Evolutionary conservation across 257 asterid species (phyloP).

Genomic region (Solanum tacnaense): DNA sequence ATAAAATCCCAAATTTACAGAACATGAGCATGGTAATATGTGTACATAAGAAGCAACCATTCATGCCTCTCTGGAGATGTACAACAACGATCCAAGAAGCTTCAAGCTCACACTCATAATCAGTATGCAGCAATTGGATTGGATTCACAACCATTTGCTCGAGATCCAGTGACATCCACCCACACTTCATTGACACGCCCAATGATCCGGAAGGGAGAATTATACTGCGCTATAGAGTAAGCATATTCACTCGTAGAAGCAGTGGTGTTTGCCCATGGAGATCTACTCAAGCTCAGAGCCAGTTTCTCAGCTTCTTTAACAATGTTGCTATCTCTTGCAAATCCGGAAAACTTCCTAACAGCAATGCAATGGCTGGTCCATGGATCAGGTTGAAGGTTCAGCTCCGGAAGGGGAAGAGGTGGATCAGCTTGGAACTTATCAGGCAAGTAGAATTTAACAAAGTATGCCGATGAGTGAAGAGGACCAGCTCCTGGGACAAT

Average conservation of each 20-base stretch:
- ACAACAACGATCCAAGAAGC: neutral
- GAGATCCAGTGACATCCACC: conserved; percentile 63
- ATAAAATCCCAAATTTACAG: neutral
- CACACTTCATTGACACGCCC: conserved; percentile 73
- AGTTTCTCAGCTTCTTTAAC: conserved; percentile 76
- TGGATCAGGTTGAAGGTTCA: conserved; percentile 48
- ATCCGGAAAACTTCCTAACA: conserved; percentile 66
- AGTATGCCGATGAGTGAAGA: conserved; percentile 68
- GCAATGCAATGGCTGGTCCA: conserved; percentile 64
- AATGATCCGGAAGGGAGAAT: conserved; percentile 48
- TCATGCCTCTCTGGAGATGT: neutral
- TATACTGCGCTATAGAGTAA: conserved; percentile 75
- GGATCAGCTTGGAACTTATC: conserved; percentile 46
- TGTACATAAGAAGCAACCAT: neutral
- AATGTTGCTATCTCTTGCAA: conserved; percentile 63
- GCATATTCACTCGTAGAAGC: conserved; percentile 32
- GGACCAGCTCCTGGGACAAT: conserved; percentile 81
- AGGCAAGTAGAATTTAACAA: conserved; percentile 48
- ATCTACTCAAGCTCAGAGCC: conserved; percentile 53
- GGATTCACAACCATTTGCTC: conserved; percentile 34
- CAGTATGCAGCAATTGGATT: conserved; percentile 30
- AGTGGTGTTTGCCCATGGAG: conserved; percentile 61
- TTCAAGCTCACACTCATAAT: neutral
- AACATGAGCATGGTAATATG: neutral
- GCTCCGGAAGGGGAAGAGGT: conserved; percentile 70